Evolutionary conservation across 257 asterid species (phyloP).

Genomic region (Jaltomata sinuosa): DNA sequence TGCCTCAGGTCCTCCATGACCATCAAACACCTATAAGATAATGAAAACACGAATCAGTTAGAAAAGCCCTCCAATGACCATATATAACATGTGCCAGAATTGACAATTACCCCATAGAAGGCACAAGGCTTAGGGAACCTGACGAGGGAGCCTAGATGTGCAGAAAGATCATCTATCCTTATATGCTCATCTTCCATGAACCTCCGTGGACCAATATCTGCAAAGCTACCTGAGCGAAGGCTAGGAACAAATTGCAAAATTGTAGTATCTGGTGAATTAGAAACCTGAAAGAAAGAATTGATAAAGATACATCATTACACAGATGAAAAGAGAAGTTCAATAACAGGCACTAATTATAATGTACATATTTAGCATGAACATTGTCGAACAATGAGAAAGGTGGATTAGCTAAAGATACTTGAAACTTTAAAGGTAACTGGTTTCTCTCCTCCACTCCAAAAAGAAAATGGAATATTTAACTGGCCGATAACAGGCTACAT

Average conservation of each 20-base stretch:
- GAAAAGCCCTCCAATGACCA: background rate
- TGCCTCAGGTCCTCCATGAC: constrained; percentile 92
- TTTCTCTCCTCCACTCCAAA: background rate
- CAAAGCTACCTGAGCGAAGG: constrained; percentile 70
- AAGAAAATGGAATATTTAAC: background rate
- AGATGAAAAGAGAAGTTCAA: background rate
- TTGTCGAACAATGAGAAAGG: background rate
- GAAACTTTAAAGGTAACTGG: background rate
- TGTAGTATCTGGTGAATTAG: constrained; percentile 31
- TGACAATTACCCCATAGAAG: constrained; percentile 56
- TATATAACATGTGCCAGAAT: background rate
- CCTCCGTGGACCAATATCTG: constrained; percentile 68
- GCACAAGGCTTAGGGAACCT: constrained; percentile 58
- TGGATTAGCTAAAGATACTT: background rate
- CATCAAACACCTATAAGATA: constrained; percentile 56
- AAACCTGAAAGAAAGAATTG: constrained; percentile 22
- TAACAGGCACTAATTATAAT: background rate
- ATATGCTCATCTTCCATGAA: constrained; percentile 87
- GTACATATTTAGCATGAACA: background rate
- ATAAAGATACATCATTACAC: background rate
- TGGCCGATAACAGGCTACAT: background rate
- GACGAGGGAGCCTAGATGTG: constrained; percentile 47
- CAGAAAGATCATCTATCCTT: constrained; percentile 58
- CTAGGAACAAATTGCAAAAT: constrained; percentile 35
- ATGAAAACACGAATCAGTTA: background rate